Evolutionary conservation across 2,329 filamentous ascomycete species (phyloP), one percentile per base, ranked within the genome.

Genomic region (Colletotrichum magnum): DNA sequence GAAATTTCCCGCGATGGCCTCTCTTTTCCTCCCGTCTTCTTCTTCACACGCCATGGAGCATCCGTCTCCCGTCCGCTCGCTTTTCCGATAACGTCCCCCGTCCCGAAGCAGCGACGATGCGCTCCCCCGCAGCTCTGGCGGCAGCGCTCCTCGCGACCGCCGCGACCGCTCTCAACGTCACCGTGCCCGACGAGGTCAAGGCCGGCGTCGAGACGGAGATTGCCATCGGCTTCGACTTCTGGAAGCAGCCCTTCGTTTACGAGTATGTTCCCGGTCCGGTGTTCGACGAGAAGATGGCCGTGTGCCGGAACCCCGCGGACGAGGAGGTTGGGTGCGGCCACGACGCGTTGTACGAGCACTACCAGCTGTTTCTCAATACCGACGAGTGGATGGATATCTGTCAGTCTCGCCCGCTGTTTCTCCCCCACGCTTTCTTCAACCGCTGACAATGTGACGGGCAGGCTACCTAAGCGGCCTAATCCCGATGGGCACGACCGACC

Each of bases 171-270:
- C 10, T 59, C 7, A 58, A 59, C 54, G 48, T 56, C 54, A 56
- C 61, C 16, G 54, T 66, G n/a, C 51, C 56, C 9, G 18, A 16
- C 21, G 26, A 39, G 3, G 41, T 53, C 18, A 6, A 26, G 10
- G 66, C 61, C 12, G 66, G 54, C 48, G 66, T 54, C 48, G 53
- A 52, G 52, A 68, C 59, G 3, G 58, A 68, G 12, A 64, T 68
- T n/a, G 32, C 60, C 12, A 41, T 68, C 24, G 64, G 59, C 36
- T 64, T 58, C 59, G 64, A 68, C 52, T 24, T 24, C 1, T 57
- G 52, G 53, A 68, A 68, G 53, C 58, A 64, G 36, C 52, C 51
- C 13, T 68, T 58, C 47, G 64, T 64, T n/a, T 64, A 68, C 43
- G 64, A 68, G 32, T 10, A 36, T 10, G 10, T 36, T 9, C 32